These are phyloP conservation scores for Fusarium sp. DNA, from an alignment of 2,329 filamentous ascomycete species.

Conservation along the genomic window DNA sequence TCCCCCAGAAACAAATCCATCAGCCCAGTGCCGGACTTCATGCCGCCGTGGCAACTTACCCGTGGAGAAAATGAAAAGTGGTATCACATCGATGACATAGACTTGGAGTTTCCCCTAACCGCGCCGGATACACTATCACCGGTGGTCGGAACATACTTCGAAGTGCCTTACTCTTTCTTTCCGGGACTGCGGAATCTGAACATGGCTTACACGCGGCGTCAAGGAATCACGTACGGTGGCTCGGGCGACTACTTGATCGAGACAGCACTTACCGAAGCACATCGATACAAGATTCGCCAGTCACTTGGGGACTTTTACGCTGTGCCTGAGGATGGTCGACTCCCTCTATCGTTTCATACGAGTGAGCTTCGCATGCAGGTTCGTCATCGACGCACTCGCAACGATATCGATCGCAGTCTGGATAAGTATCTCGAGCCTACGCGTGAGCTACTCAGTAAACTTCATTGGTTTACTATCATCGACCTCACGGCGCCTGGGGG, in stretches of 20 bases:
- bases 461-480: neutral
- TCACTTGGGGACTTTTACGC: neutral
- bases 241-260: neutral
- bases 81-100: conserved; percentile 11
- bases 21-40: neutral
- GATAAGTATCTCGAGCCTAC: neutral
- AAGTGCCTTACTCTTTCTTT: neutral
- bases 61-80: neutral
- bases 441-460: neutral
- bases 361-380: neutral
- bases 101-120: neutral
- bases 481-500: neutral
- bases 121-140: neutral
- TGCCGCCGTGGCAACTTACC: neutral
- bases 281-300: neutral
- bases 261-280: neutral
- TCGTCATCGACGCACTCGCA: neutral
- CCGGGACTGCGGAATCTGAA: neutral
- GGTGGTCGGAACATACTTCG: neutral
- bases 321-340: neutral
- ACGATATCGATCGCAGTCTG: neutral
- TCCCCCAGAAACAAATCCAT: neutral
- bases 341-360: neutral
- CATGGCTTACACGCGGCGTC: neutral
- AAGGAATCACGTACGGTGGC: neutral